Evolutionary conservation across 83 land plant genomes (phyloP), one percentile per base, ranked within the genome.

Genomic region (Thuja plicata): DNA sequence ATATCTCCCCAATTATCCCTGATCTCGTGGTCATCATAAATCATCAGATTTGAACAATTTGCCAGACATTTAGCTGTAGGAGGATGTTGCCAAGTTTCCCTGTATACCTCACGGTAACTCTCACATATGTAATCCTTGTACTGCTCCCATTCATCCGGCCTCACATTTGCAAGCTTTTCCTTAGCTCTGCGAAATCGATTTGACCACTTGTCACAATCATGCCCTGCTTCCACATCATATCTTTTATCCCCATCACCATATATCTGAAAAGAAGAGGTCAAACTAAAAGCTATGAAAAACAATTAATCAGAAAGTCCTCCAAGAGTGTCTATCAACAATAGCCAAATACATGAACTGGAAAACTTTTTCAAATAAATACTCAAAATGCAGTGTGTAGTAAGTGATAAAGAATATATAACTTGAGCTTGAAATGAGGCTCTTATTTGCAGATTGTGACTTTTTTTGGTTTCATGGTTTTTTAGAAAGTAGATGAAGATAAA

Each of bases 1-100:
- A 81, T 41, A 84, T 93, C 94, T 45, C 93, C 94, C 94, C 94
- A 93, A 62, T 93, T 93, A 83, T 93, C 94, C 15, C 94, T 88
- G 37, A 93, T 89, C 87, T 93, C 94, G 77, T 93, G 94, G 45
- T 93, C 94, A 88, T 93, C 94, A 74, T 91, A 93, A 15, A 93
- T 93, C 94, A 93, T 93, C 48, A 93, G 88, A 77, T 88, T 93
- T 45, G 94, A 87, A 77, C 94, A 93, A 37, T 91, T 91, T 32
- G 94, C 94, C 32, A 93, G 90, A 87, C 94, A 91, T 40, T 87
- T 91, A 2, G 94, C 94, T 40, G 94, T 93, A 27, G 94, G 91
- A 66, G 89, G 79, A 89, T 93, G 94, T 70, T 87, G 85, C 94
- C 94, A 93, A 11, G 94, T 93, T 86, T 91, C 93, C 80, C 94